A percentile compares a stretch with the other conserved stretches of the same genome.
Evolutionary conservation across 148 eudicot genomes (phyloP).

Genomic region (Linanthus parryae): DNA sequence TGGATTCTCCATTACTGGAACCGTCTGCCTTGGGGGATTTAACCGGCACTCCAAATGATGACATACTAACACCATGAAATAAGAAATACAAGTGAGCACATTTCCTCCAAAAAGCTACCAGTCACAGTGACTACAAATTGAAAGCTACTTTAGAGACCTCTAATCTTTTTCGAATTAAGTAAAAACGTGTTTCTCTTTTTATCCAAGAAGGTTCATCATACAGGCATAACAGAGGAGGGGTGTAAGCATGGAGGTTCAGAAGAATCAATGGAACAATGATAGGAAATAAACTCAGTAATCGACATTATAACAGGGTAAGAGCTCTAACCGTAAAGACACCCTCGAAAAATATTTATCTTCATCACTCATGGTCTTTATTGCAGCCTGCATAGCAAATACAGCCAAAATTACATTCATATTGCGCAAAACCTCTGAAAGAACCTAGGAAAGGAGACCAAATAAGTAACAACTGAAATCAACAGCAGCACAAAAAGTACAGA

Average conservation of each 20-base stretch:
- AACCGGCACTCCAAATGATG: conserved; percentile 52
- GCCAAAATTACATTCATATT: neutral
- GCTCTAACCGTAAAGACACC: conserved; percentile 77
- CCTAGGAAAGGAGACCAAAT: too few relatives aligned
- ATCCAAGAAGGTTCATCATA: too few relatives aligned
- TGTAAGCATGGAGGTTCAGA: neutral
- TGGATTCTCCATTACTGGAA: conserved; percentile 44
- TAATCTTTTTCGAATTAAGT: too few relatives aligned
- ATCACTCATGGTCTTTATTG: conserved; percentile 82
- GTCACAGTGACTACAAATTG: too few relatives aligned
- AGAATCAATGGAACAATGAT: neutral
- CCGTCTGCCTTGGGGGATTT: conserved; percentile 64
- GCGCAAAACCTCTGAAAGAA: conserved; percentile 4
- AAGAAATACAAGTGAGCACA: conserved; percentile 13
- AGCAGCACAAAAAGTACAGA: too few relatives aligned
- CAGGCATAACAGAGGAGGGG: too few relatives aligned
- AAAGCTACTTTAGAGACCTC: too few relatives aligned
- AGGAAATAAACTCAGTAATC: too few relatives aligned
- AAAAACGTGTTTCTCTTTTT: too few relatives aligned
- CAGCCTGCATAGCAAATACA: conserved; percentile 54
- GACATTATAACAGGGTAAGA: conserved; percentile 8
- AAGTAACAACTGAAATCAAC: too few relatives aligned
- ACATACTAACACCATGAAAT: conserved; percentile 49
- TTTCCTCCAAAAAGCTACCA: conserved; percentile 5
- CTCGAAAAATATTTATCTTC: conserved; percentile 87